Conservation (phyloP, 257 asterid species). For the Solanum piurae region DNA sequence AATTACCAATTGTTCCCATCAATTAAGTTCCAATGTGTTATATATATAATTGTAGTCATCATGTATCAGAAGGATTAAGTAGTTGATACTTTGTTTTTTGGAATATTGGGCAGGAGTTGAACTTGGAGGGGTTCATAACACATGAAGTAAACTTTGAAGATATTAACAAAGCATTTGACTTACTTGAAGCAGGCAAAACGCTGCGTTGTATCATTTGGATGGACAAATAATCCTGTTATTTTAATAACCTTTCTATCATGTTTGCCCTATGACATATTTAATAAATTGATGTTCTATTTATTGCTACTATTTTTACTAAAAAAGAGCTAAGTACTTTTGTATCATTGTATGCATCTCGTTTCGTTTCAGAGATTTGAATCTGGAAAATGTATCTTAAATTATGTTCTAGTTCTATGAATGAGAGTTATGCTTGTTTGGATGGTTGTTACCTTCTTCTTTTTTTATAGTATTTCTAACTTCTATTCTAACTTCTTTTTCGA, state of each 20-base stretch:
- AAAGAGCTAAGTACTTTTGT: not conserved
- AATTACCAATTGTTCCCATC: not conserved
- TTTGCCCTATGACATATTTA: not conserved
- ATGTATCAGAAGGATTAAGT: too few relatives aligned
- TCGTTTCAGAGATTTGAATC: not conserved
- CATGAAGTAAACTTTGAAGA: conserved; percentile 23
- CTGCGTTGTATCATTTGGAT: conserved; percentile 36
- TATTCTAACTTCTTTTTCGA: too few relatives aligned
- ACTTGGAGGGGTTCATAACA: conserved; percentile 25
- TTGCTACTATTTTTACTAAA: not conserved
- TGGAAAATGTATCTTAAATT: too few relatives aligned
- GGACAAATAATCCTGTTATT: not conserved
- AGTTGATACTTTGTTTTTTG: not conserved
- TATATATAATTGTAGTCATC: not conserved
- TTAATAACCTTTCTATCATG: not conserved
- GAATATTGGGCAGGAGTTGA: conserved; percentile 14
- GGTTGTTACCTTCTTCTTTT: too few relatives aligned
- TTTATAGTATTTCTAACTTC: too few relatives aligned
- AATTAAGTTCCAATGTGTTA: not conserved
- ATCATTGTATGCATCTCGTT: too few relatives aligned
- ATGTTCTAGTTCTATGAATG: not conserved
- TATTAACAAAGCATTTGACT: conserved; percentile 29
- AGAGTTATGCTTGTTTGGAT: not conserved
- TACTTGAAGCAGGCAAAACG: conserved; percentile 21
- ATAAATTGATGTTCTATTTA: not conserved